Base-by-base conservation (phyloP, 805 yeast species). In the Naumovozyma dairenensis region DNA sequence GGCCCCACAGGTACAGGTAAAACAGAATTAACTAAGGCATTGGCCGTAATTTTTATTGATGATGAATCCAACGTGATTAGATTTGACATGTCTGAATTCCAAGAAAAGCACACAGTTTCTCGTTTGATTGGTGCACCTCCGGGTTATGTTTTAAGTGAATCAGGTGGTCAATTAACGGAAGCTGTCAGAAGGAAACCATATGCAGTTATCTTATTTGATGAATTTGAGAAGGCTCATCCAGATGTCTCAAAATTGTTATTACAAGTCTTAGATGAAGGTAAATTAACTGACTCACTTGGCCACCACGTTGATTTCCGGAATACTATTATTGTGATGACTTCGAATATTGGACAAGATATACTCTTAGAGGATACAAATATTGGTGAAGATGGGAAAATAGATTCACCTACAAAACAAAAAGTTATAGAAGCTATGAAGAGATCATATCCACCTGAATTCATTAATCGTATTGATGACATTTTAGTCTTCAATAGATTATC, bases 1-100 rank as follows among this genome's bases (percentile, higher is more conserved):
- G 98, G 98, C 16, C 97, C 98, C 34, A 92, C 98, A 0, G 98
- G 98, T 63, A 89, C 97, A 0, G 98, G 98, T 63, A 89, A 89
- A 60, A 92, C 98, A 1, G 97, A 92, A 58, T 69, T 92, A 33
- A 87, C 96, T 6, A 89, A 92, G 57, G 78, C 93, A 0, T 69
- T 89, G 37, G 95, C 97, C 2, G 86, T 85, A 48, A 92, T 92
- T 49, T 60, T 89, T 48, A 92, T 92, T 60, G 92, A 86, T 51
- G 89, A 89, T 56, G 85, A 83, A 50, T 69, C 75, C 28, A 74
- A 95, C 7, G 86, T 89, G 22, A 75, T 87, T 16, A 69, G 98
- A 47, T 89, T 89, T 55, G 98, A 89, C 59, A 92, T 92, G 98
- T 83, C 95, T 15, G 98, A 89, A 57, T 89, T 92, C 59, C 97